Conservation (phyloP, 2,329 filamentous ascomycete genomes). For the Cladosporium sphaerospermum region DNA sequence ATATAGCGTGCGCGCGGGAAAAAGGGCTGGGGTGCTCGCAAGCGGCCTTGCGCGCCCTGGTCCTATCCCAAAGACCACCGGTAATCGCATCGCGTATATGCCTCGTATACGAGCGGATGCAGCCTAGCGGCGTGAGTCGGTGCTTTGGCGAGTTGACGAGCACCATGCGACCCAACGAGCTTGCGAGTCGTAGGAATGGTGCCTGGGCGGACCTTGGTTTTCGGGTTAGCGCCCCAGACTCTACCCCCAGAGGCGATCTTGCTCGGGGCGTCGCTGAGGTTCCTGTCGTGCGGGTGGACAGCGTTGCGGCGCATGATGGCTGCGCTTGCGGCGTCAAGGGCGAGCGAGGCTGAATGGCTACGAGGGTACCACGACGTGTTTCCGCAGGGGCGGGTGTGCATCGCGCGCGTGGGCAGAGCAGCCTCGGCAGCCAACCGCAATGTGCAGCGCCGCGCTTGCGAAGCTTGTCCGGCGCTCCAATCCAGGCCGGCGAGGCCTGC, state of each 20-base stretch:
- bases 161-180: neutral
- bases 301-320: constrained; percentile 1
- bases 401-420: neutral
- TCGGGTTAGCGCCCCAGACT: neutral
- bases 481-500: neutral
- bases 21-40: no score
- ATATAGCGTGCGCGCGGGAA: neutral
- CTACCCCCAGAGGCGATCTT: constrained; percentile 6
- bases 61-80: no score
- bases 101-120: neutral
- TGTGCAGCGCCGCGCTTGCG: constrained; percentile 1
- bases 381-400: neutral
- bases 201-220: constrained; percentile 1
- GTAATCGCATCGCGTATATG: no score
- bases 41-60: no score
- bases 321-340: constrained; percentile 10
- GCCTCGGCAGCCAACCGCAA: neutral
- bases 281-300: constrained; percentile 3
- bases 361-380: neutral
- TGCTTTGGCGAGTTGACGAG: neutral
- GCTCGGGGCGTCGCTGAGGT: neutral
- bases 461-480: neutral
- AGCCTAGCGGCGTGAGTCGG: neutral
- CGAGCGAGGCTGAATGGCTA: constrained; percentile 3
- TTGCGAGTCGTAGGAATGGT: neutral